Evolutionary conservation across 345 rosid genomes (phyloP).

Genomic region (Trapa bicornis): DNA sequence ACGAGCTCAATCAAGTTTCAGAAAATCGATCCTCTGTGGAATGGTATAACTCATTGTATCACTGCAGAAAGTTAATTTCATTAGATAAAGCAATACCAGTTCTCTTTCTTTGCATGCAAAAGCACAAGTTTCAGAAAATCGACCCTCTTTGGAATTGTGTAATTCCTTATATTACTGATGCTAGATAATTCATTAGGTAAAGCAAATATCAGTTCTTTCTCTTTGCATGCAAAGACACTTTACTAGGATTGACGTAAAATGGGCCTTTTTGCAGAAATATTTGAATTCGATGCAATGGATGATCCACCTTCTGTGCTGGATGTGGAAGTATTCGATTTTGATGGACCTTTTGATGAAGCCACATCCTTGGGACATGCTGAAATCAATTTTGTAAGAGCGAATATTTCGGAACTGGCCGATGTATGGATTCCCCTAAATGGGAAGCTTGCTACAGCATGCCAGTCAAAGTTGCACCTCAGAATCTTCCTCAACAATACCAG

Average conservation of each 20-base stretch:
- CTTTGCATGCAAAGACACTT: neutral
- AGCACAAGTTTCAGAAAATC: slow-evolving; percentile 62
- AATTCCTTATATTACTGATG: slow-evolving; percentile 2
- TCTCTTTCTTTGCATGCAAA: neutral
- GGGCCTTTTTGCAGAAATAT: slow-evolving; percentile 52
- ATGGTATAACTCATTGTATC: slow-evolving; percentile 37
- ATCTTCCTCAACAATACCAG: slow-evolving; percentile 78
- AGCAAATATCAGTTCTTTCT: slow-evolving; percentile 1
- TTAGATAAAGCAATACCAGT: slow-evolving; percentile 1
- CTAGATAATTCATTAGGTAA: neutral
- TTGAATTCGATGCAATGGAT: slow-evolving; percentile 94
- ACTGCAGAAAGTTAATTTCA: neutral
- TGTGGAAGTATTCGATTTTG: slow-evolving; percentile 85
- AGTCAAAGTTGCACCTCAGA: slow-evolving; percentile 81
- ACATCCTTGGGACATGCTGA: slow-evolving; percentile 75
- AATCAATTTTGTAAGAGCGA: slow-evolving; percentile 73
- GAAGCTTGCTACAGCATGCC: slow-evolving; percentile 84
- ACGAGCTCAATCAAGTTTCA: slow-evolving; percentile 96
- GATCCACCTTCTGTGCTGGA: slow-evolving; percentile 93
- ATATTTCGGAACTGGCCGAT: slow-evolving; percentile 81
- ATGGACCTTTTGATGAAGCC: slow-evolving; percentile 89
- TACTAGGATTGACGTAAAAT: slow-evolving; percentile 2
- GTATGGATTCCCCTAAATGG: slow-evolving; percentile 84
- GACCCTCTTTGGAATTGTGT: slow-evolving; percentile 90
- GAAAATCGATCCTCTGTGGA: slow-evolving; percentile 79